Conservation (phyloP, 495 filamentous ascomycete species). For the Lasiosphaeris hirsuta region DNA sequence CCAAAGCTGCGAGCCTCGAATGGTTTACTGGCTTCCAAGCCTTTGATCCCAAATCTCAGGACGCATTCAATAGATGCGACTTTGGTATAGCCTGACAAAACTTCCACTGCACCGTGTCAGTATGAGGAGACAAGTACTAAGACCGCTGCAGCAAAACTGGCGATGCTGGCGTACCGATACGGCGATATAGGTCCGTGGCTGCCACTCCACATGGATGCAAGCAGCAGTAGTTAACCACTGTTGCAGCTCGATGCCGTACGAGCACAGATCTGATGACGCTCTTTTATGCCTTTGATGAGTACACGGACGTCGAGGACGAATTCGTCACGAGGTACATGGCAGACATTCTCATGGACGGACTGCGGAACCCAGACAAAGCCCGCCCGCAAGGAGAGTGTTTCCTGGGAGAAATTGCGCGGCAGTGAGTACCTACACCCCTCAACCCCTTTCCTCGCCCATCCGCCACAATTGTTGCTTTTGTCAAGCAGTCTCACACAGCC, state of each 20-base stretch:
- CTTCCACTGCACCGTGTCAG: too few relatives aligned
- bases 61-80: constrained; percentile 6
- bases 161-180: constrained; percentile 3
- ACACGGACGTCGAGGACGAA: constrained; percentile 10
- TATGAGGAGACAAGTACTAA: neutral
- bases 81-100: neutral
- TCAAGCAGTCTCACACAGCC: too few relatives aligned
- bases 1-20: neutral
- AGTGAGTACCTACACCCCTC: neutral
- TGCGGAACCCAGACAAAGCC: constrained; percentile 3
- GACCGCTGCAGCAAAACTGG: neutral
- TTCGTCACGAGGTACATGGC: neutral
- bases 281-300: constrained; percentile 16
- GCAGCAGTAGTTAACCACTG: neutral
- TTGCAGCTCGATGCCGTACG: neutral
- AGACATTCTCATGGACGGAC: constrained; percentile 5
- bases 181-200: neutral
- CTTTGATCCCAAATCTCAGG: constrained; percentile 4
- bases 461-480: too few relatives aligned
- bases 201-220: neutral
- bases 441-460: neutral
- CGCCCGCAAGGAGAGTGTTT: neutral
- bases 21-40: constrained; percentile 4
- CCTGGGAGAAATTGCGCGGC: neutral
- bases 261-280: constrained; percentile 10